phyloP scores from a whole-genome alignment of 2,329 filamentous ascomycete species.

The Stemphylium beticola region DNA sequence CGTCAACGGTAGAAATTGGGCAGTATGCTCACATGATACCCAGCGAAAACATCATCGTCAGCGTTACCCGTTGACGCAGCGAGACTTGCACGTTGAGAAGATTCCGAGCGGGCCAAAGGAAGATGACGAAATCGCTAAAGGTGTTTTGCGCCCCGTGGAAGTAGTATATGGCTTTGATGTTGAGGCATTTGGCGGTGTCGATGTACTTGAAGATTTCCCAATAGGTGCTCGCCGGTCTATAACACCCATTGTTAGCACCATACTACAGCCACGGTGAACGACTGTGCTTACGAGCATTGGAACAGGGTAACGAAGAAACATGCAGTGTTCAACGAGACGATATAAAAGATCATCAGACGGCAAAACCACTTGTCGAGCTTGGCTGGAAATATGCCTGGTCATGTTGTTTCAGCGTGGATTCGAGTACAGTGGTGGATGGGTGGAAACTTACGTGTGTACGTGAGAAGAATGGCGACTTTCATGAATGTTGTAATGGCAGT shows the following conservation, averaged over 20 bases:
- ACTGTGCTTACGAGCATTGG: slow-evolving; percentile 35
- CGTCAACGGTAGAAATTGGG: neutral
- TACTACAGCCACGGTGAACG: neutral
- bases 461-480: slow-evolving; percentile 35
- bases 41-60: slow-evolving; percentile 40
- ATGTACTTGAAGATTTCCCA: slow-evolving; percentile 37
- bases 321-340: slow-evolving; percentile 22
- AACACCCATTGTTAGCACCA: neutral
- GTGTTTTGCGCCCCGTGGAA: slow-evolving; percentile 32
- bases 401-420: neutral
- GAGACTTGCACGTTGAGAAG: slow-evolving; percentile 37
- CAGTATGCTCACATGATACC: slow-evolving; percentile 31
- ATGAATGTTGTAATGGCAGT: slow-evolving; percentile 32
- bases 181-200: slow-evolving; percentile 26
- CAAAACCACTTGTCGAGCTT: slow-evolving; percentile 40
- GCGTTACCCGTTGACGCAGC: slow-evolving; percentile 33
- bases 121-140: slow-evolving; percentile 41
- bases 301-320: slow-evolving; percentile 37
- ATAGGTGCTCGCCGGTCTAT: slow-evolving; percentile 28
- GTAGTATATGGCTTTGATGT: slow-evolving; percentile 34
- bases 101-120: slow-evolving; percentile 41
- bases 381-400: slow-evolving; percentile 34
- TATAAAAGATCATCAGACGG: slow-evolving; percentile 31
- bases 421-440: rapidly evolving
- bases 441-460: slow-evolving; percentile 23